phyloP scores from a whole-genome alignment of 179 eudicot species.

The Corrigiola litoralis region DNA sequence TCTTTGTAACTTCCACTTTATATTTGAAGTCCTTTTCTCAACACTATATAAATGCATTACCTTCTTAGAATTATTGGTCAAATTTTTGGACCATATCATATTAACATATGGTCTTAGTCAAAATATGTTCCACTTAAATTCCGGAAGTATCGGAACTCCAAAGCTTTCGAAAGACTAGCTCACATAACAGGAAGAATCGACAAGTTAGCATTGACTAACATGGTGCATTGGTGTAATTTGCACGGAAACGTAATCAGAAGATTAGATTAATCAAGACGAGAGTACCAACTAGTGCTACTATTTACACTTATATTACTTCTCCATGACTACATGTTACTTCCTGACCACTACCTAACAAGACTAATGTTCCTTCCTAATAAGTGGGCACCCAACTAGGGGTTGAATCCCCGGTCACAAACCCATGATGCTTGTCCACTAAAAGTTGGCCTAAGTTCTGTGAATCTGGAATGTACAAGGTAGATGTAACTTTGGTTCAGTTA shows the following conservation, averaged over 20 bases:
- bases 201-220: neutral
- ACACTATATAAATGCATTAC: neutral
- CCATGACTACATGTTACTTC: neutral
- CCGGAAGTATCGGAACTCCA: constrained; percentile 15
- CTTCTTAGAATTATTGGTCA: neutral
- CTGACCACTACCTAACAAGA: neutral
- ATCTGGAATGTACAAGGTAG: neutral
- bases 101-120: constrained; percentile 18
- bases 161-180: too few species aligned
- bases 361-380: constrained; percentile 14
- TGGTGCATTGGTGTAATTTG: neutral
- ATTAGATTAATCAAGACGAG: constrained; percentile 5
- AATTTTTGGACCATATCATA: constrained; percentile 14
- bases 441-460: neutral
- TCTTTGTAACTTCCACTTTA: constrained; percentile 14
- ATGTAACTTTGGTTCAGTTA: constrained; percentile 9
- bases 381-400: constrained; percentile 25
- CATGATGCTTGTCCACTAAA: constrained; percentile 5
- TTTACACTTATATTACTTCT: constrained; percentile 12
- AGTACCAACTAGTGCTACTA: constrained; percentile 11
- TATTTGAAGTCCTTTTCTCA: neutral
- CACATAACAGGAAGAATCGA: neutral
- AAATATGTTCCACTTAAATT: constrained; percentile 2
- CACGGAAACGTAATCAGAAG: neutral
- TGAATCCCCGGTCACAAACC: constrained; percentile 10